Evolutionary conservation across 1,139 yeast genomes (phyloP).

Genomic region (Meyerozyma athensensis): DNA sequence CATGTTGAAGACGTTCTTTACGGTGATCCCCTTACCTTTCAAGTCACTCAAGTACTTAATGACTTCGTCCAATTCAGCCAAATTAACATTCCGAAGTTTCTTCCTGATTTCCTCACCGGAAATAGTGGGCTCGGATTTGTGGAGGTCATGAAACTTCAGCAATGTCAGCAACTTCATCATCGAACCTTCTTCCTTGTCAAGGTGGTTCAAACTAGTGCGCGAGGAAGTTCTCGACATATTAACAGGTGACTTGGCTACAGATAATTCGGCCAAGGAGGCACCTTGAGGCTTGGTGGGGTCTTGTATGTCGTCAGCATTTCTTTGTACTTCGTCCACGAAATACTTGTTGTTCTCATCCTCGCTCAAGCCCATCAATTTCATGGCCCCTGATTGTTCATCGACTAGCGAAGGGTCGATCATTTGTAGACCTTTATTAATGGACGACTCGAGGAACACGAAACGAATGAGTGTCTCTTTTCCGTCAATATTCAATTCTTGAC

Average conservation of each 20-base stretch:
- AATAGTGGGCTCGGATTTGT: slow-evolving; percentile 14
- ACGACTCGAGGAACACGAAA: slow-evolving; percentile 63
- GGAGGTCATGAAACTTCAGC: slow-evolving; percentile 21
- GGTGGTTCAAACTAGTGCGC: slow-evolving; percentile 29
- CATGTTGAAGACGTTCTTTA: slow-evolving; percentile 46
- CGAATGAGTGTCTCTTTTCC: slow-evolving; percentile 72
- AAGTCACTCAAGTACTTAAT: slow-evolving; percentile 46
- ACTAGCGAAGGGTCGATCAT: slow-evolving; percentile 40
- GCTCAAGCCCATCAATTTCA: slow-evolving; percentile 11
- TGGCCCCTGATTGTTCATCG: slow-evolving; percentile 12
- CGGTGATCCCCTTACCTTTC: slow-evolving; percentile 46
- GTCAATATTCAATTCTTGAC: slow-evolving; percentile 51
- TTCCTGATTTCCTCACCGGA: slow-evolving; percentile 54
- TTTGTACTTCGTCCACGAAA: slow-evolving; percentile 5
- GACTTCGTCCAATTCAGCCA: slow-evolving; percentile 51
- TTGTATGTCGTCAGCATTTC: neutral
- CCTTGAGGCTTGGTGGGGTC: slow-evolving; percentile 4
- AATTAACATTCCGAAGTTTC: slow-evolving; percentile 38
- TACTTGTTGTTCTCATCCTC: slow-evolving; percentile 18
- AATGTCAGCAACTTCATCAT: slow-evolving; percentile 30
- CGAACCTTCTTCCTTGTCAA: slow-evolving; percentile 41
- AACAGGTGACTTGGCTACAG: slow-evolving; percentile 21
- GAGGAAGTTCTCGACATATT: slow-evolving; percentile 33
- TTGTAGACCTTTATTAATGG: slow-evolving; percentile 61
- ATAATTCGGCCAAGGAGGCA: slow-evolving; percentile 11